phyloP scores from a whole-genome alignment of 2,329 filamentous ascomycete genomes.

The Elsinoe necatrix region DNA sequence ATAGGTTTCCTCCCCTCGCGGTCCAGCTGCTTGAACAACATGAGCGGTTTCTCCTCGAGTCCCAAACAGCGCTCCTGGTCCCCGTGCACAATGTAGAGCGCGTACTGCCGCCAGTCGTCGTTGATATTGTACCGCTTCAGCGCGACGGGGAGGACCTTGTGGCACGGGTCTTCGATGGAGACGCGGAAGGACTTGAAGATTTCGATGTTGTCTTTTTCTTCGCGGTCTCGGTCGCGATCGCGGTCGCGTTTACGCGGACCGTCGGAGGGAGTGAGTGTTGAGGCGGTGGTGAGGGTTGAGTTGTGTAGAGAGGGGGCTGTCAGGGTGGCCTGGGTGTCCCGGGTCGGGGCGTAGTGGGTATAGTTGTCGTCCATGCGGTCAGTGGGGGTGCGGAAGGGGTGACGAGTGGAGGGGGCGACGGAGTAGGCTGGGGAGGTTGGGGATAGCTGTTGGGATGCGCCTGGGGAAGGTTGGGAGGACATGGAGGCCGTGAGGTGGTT shows the following conservation, averaged over 20 bases:
- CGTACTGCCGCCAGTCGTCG: constrained; percentile 94
- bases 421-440: constrained; percentile 43
- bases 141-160: constrained; percentile 91
- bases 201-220: constrained; percentile 57
- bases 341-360: constrained; percentile 23
- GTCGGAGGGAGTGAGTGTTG: constrained; percentile 15
- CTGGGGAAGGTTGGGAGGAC: constrained; percentile 35
- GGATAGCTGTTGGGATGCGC: constrained; percentile 35
- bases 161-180: constrained; percentile 94
- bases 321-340: constrained; percentile 24
- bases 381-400: constrained; percentile 26
- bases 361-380: constrained; percentile 18
- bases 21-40: constrained; percentile 94
- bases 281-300: constrained; percentile 22
- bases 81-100: constrained; percentile 96
- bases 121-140: constrained; percentile 98
- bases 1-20: constrained; percentile 97
- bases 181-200: constrained; percentile 99
- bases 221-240: constrained; percentile 5
- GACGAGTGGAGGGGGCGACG: constrained; percentile 25
- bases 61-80: constrained; percentile 92
- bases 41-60: constrained; percentile 85
- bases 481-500: constrained; percentile 44
- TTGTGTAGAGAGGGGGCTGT: constrained; percentile 20
- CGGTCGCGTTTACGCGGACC: constrained; percentile 2